A percentile compares a stretch with the other conserved stretches of the same genome.
These are phyloP conservation scores for Xylariales sp. DNA, from an alignment of 2,329 filamentous ascomycete species.

Conservation along the genomic window DNA sequence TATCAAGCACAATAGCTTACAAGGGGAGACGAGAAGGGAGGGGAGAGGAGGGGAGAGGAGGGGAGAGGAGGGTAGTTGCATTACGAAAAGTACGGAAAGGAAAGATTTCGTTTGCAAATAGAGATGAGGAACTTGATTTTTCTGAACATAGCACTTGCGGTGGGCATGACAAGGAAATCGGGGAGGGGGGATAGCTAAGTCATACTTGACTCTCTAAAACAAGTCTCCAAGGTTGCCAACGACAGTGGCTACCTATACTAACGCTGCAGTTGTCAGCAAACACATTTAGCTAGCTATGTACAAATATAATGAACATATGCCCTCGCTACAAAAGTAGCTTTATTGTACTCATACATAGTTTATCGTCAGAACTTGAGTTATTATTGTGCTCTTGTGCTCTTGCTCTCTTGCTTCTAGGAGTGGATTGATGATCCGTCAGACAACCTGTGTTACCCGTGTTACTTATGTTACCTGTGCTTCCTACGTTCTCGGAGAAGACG, in stretches of 20 bases:
- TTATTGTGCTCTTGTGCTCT: not conserved
- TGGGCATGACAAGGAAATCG: slow-evolving; percentile 40
- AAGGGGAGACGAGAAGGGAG: not conserved
- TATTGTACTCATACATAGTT: not conserved
- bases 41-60: no score
- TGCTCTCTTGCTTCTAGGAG: no score
- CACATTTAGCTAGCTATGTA: slow-evolving; percentile 46
- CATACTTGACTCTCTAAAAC: slow-evolving; percentile 34
- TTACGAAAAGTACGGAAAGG: slow-evolving; percentile 29
- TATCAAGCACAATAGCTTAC: slow-evolving; percentile 15
- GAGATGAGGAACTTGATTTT: slow-evolving; percentile 41
- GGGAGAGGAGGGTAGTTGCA: not conserved
- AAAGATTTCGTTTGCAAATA: slow-evolving; percentile 31
- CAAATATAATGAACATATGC: slow-evolving; percentile 54
- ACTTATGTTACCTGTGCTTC: no score
- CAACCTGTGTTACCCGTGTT: no score
- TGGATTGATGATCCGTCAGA: no score
- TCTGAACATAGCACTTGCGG: slow-evolving; percentile 43
- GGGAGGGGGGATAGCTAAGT: slow-evolving; percentile 38
- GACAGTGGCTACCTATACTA: slow-evolving; percentile 26
- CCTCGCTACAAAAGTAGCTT: slow-evolving; percentile 15
- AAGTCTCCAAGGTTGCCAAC: slow-evolving; percentile 38
- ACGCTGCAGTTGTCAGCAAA: slow-evolving; percentile 15
- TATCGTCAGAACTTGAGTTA: not conserved
- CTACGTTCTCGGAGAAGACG: no score